Evolutionary conservation across 2,329 filamentous ascomycete genomes (phyloP).

Genomic region (Huntiella abstrusa): DNA sequence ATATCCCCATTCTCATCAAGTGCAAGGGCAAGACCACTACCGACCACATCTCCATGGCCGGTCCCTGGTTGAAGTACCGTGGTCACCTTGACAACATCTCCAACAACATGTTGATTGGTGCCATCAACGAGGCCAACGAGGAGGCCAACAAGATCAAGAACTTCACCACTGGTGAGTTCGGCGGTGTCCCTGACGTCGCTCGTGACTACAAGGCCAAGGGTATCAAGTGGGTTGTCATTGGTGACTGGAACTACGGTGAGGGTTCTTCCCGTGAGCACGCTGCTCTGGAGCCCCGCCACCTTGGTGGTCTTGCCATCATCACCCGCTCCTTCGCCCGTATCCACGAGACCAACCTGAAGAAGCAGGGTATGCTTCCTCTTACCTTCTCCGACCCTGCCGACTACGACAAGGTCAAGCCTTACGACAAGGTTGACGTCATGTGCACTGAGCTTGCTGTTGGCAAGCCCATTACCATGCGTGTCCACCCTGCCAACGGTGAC

Average conservation of each 20-base stretch:
- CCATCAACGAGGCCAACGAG: conserved; percentile 85
- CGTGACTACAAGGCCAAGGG: conserved; percentile 98
- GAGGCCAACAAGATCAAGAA: conserved; percentile 98
- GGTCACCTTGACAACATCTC: conserved; percentile 98
- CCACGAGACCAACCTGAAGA: conserved; percentile 99
- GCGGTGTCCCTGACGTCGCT: conserved; percentile 78
- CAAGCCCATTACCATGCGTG: conserved; percentile 77
- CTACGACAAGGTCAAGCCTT: conserved; percentile 89
- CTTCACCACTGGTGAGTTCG: conserved; percentile 63
- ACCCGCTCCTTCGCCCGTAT: conserved; percentile 94
- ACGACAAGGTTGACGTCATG: conserved; percentile 77
- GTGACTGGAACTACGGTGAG: conserved; percentile 99
- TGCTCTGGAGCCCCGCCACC: conserved; percentile 89
- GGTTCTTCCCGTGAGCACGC: conserved; percentile 96
- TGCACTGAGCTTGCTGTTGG: conserved; percentile 81
- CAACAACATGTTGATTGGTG: conserved; percentile 98
- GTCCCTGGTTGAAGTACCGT: conserved; percentile 96
- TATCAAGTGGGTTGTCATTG: conserved; percentile 90
- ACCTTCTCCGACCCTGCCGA: conserved; percentile 89
- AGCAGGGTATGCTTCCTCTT: conserved; percentile 99
- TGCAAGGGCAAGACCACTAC: conserved; percentile 89
- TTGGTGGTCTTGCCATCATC: conserved; percentile 93
- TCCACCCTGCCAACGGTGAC: conserved; percentile 72
- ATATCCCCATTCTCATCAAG: conserved; percentile 92
- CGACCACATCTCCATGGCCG: conserved; percentile 93